These are phyloP conservation scores for Immersiella caudata DNA, from an alignment of 495 filamentous ascomycete species.

Conservation along the genomic window DNA sequence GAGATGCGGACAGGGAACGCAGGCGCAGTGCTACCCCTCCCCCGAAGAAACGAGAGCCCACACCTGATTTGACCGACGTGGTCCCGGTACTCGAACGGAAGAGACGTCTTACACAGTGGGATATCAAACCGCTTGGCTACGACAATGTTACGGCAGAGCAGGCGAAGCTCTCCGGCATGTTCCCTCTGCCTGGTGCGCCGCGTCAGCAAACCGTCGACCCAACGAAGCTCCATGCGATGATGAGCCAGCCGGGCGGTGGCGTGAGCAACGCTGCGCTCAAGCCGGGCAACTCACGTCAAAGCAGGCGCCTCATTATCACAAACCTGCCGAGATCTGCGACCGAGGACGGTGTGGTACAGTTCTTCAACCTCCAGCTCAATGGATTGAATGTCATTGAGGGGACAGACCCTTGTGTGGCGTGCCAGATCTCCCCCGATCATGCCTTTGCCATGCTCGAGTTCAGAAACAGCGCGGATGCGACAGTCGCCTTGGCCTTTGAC, in stretches of 20 bases:
- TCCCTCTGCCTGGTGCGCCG: constrained; percentile 93
- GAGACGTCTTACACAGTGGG: constrained; percentile 95
- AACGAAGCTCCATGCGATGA: constrained; percentile 89
- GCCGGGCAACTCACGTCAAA: constrained; percentile 87
- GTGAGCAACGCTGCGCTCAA: constrained; percentile 77
- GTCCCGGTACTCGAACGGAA: constrained; percentile 77
- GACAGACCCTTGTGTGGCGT: constrained; percentile 83
- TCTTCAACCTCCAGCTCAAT: constrained; percentile 96
- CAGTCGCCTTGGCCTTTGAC: constrained; percentile 86
- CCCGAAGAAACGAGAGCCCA: constrained; percentile 89
- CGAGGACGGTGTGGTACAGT: constrained; percentile 72
- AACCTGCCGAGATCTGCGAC: constrained; percentile 72
- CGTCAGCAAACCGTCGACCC: constrained; percentile 97
- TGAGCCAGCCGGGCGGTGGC: constrained; percentile 80
- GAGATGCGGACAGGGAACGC: constrained; percentile 62
- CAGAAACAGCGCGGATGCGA: constrained; percentile 82
- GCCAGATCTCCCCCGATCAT: constrained; percentile 76
- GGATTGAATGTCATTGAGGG: constrained; percentile 86
- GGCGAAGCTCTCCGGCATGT: constrained; percentile 99
- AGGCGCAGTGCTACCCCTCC: constrained; percentile 79
- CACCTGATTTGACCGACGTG: constrained; percentile 89
- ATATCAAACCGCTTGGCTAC: constrained; percentile 97
- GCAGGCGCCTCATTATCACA: constrained; percentile 85
- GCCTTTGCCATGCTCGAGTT: constrained; percentile 89
- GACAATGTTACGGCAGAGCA: constrained; percentile 99